Evolutionary conservation across 129 eudicot genomes (phyloP), one percentile per base, ranked within the genome.

Genomic region (Flaveria linearis): DNA sequence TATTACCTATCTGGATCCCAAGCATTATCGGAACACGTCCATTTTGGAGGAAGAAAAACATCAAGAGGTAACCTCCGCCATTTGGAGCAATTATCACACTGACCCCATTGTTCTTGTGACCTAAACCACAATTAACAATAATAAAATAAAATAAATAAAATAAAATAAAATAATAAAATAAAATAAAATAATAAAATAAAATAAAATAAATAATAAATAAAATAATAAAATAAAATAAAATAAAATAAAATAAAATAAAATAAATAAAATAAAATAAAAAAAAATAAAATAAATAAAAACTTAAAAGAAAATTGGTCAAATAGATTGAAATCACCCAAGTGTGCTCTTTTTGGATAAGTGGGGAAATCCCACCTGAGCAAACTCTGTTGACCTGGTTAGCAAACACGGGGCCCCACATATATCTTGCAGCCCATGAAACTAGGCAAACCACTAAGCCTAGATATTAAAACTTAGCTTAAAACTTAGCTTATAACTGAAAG

Each of bases 21-120:
- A 41, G 80, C 78, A 76, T 91, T 94, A 26, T 86, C 96, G 0
- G 94, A 68, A 81, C 99, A 91, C n/a, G 88, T 65, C 99, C 99
- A 95, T 58, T 78, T 95, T 80, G 99, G 82, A 68, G 97, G 87
- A 78, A 95, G 90, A 78, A 89, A 89, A 82, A 90, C 81, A 82
- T 90, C 84, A 20, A 78, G 70, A n/a, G 97, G 97, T 73, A 95
- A 82, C 62, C 82, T 87, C 58, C 96, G 84, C 99, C 97, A 95
- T 81, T 86, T 95, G 52, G 80, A 82, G 82, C 99, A 95, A 81
- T 61, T 81, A 75, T 95, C 99, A 83, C 99, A 95, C 78, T 89
- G 96, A 67, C 84, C 97, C 96, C 97, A 87, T 78, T 95, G 99
- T 72, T 87, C 97, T 80, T 84, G 89, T 72, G 87, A 86, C 79